Evolutionary conservation across 163 green algal genomes (phyloP).

Genomic region (Chloromonas sp.): DNA sequence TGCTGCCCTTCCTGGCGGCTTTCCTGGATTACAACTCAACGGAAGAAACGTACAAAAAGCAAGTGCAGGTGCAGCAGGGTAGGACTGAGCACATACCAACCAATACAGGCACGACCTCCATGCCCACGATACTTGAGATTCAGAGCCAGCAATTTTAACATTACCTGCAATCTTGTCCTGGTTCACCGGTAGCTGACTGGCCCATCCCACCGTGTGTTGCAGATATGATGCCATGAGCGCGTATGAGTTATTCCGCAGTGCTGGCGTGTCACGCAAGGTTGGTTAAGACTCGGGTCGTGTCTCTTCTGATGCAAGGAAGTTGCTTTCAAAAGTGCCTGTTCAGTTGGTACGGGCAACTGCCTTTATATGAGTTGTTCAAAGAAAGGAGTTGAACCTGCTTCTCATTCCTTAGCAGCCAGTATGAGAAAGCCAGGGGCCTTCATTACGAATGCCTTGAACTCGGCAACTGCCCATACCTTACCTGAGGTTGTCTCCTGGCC

Average conservation of each 20-base stretch:
- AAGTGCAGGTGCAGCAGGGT: not conserved
- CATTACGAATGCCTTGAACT: too few relatives aligned
- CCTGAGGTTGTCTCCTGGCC: too few relatives aligned
- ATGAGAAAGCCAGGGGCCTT: too few relatives aligned
- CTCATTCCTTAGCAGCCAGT: not conserved
- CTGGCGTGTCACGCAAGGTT: slow-evolving; percentile 43
- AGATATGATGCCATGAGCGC: slow-evolving; percentile 84
- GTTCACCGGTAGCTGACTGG: not conserved
- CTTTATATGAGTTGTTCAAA: not conserved
- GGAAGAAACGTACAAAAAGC: slow-evolving; percentile 40
- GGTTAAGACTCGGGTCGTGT: not conserved
- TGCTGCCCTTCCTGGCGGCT: slow-evolving; percentile 79
- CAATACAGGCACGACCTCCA: not conserved
- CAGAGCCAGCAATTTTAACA: not conserved
- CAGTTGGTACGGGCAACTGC: too few relatives aligned
- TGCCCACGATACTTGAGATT: not conserved
- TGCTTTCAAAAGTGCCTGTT: too few relatives aligned
- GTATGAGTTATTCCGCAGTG: slow-evolving; percentile 75
- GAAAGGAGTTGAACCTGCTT: not conserved
- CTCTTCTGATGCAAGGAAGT: too few relatives aligned
- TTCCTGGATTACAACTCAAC: slow-evolving; percentile 73
- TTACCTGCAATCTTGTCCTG: not conserved
- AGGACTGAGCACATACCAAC: not conserved
- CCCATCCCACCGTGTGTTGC: not conserved
- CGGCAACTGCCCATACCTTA: too few relatives aligned